Percentiles rank a stretch among this genome's conserved stretches.
Conservation (phyloP, 2,329 filamentous ascomycete genomes). For the Aspergillus proliferans region DNA sequence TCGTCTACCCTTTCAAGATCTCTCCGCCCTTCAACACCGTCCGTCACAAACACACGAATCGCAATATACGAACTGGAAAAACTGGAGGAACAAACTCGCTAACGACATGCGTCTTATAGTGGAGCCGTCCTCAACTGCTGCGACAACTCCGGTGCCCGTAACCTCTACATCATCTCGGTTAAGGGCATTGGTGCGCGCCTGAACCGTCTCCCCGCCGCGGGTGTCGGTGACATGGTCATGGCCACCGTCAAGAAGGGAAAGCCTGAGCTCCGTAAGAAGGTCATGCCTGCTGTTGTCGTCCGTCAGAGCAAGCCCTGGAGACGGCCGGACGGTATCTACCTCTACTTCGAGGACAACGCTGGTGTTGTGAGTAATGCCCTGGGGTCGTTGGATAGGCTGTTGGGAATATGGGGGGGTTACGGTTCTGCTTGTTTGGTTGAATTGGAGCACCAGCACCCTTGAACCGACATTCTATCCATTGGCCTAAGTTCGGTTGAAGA, state of each 20-base stretch:
- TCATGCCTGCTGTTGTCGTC: conserved; percentile 99
- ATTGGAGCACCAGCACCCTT: no score
- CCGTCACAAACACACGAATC: background rate
- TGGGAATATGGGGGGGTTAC: background rate
- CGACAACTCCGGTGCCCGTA: conserved; percentile 98
- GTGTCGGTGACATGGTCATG: conserved; percentile 99
- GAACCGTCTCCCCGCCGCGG: conserved; percentile 93
- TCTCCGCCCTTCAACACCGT: background rate
- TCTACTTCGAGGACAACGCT: conserved; percentile 99
- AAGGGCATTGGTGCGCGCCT: conserved; percentile 97
- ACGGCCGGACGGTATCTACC: conserved; percentile 94
- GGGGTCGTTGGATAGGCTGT: background rate
- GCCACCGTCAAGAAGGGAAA: conserved; percentile 99
- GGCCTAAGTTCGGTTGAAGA: no score
- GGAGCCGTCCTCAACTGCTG: conserved; percentile 99
- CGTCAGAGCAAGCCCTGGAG: conserved; percentile 99
- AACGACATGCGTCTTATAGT: conserved; percentile 45
- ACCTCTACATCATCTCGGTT: conserved; percentile 99
- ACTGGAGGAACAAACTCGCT: conserved; percentile 17
- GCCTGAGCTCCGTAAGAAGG: conserved; percentile 99
- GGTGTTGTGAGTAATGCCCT: conserved; percentile 77
- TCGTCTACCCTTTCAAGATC: background rate
- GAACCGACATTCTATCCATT: no score
- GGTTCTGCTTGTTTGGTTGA: background rate
- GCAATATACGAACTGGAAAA: background rate